Conservation (phyloP, 805 yeast species). For the Pichia scutulata region DNA sequence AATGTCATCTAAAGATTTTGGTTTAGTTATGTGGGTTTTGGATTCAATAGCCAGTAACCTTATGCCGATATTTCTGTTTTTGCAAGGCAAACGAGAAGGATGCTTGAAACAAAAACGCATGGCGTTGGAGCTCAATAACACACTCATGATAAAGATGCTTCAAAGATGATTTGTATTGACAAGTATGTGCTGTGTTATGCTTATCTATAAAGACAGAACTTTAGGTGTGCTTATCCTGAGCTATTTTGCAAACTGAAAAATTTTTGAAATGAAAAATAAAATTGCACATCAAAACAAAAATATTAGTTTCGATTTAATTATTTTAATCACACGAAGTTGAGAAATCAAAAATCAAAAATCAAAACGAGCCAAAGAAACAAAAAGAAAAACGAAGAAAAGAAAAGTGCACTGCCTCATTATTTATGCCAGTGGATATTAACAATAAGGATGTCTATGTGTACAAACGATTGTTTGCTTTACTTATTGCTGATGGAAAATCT, state of each 20-base stretch:
- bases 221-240: neutral
- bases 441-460: no score
- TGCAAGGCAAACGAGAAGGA: neutral
- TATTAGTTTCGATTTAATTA: no score
- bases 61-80: neutral
- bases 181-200: neutral
- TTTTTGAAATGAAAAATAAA: neutral
- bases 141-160: constrained; percentile 5
- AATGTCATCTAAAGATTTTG: constrained; percentile 16
- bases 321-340: neutral
- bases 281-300: neutral
- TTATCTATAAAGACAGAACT: neutral
- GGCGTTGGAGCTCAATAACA: constrained; percentile 5
- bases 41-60: constrained; percentile 12
- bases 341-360: neutral
- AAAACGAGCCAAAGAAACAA: no score
- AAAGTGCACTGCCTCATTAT: neutral
- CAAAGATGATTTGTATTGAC: neutral
- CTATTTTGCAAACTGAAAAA: neutral
- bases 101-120: constrained; percentile 5
- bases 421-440: no score
- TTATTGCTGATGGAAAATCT: no score
- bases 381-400: no score
- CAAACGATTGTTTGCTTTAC: no score
- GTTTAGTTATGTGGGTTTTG: constrained; percentile 6